Percentiles rank a stretch among this genome's conserved stretches.
Evolutionary conservation across 2,329 filamentous ascomycete species (phyloP).

Genomic region (Raffaelea deltoideospora): DNA sequence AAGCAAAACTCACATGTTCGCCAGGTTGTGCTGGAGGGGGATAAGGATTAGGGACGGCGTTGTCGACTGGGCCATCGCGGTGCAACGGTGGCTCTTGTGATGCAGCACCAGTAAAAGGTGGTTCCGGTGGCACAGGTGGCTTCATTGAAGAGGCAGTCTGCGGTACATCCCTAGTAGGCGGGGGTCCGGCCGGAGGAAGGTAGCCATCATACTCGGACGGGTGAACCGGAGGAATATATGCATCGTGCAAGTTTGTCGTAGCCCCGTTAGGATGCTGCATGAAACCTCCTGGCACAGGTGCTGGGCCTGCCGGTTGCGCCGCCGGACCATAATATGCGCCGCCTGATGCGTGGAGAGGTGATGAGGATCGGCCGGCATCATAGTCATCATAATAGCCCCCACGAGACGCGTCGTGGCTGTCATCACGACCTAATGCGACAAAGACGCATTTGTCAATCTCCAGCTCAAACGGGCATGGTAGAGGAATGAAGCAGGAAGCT

Average conservation of each 20-base stretch:
- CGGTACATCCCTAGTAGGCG: too few species aligned
- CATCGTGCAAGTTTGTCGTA: conserved; percentile 18
- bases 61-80: neutral
- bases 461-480: too few species aligned
- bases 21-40: conserved; percentile 1
- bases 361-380: conserved; percentile 18
- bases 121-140: neutral
- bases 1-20: conserved; percentile 11
- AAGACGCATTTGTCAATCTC: too few species aligned
- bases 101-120: neutral
- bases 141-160: neutral
- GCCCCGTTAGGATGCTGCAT: conserved; percentile 21
- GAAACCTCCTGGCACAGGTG: conserved; percentile 11
- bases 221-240: too few species aligned
- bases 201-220: conserved; percentile 5
- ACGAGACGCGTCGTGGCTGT: conserved; percentile 17
- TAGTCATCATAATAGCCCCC: conserved; percentile 19
- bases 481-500: too few species aligned
- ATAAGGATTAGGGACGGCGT: neutral
- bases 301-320: conserved; percentile 9
- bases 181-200: conserved; percentile 3
- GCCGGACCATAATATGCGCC: conserved; percentile 30
- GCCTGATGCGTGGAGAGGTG: conserved; percentile 35
- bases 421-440: conserved; percentile 14
- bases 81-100: neutral